phyloP scores from a whole-genome alignment of 805 yeast species.

The Kodamaea kaohsiungensis region DNA sequence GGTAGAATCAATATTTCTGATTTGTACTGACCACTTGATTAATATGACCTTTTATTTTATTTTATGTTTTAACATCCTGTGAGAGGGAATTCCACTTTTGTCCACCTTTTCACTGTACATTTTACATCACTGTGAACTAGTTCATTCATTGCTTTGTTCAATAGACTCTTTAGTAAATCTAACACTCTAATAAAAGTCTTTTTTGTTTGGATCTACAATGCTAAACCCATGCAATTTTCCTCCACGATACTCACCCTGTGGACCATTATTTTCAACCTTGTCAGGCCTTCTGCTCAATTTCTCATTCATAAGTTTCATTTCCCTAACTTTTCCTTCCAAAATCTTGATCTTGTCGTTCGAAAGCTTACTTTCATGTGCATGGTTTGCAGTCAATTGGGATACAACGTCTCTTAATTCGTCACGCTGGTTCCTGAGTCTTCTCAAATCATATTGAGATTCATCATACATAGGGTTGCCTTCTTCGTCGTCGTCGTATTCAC shows the following conservation, averaged over 20 bases:
- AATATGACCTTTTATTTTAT: not conserved
- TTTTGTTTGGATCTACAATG: conserved; percentile 35
- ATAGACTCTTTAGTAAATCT: not conserved
- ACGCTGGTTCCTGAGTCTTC: conserved; percentile 28
- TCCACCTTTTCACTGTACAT: no score
- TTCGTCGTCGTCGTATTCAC: conserved; percentile 7
- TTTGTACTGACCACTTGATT: not conserved
- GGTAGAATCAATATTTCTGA: not conserved
- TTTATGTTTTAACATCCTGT: no score
- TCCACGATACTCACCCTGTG: conserved; percentile 24
- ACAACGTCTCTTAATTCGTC: conserved; percentile 45
- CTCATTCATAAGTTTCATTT: conserved; percentile 34
- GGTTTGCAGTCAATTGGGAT: conserved; percentile 37
- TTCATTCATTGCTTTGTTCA: not conserved
- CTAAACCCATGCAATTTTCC: conserved; percentile 43
- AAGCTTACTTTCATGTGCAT: conserved; percentile 34
- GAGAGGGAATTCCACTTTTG: no score
- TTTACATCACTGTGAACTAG: no score
- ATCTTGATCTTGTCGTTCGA: conserved; percentile 36
- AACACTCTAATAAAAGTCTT: conserved; percentile 6
- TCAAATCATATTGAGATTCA: conserved; percentile 6
- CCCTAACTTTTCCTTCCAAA: conserved; percentile 31
- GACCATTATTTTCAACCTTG: not conserved
- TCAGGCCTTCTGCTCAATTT: conserved; percentile 24
- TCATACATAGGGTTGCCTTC: conserved; percentile 5